Conservation (phyloP, 1,284 basidiomycete genomes). For the Trichosporon coremiiforme region DNA sequence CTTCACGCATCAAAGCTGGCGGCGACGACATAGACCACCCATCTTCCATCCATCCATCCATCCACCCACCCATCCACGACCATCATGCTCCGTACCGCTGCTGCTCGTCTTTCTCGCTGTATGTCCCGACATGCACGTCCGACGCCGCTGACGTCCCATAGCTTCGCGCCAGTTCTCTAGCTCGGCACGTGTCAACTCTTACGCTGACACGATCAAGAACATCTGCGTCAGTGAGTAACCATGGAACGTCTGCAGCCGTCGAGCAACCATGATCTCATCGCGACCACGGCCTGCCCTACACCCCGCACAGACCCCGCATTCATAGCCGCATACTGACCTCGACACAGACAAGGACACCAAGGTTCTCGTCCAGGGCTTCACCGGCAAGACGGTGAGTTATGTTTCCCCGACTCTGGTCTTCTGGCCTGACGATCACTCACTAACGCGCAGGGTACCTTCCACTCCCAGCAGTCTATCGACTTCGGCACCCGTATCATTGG, state of each 20-base stretch:
- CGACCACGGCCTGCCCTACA: not conserved
- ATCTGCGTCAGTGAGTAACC: conserved; percentile 67
- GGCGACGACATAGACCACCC: conserved; percentile 3
- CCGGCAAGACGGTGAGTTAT: conserved; percentile 86
- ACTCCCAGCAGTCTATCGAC: conserved; percentile 87
- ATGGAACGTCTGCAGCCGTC: not conserved
- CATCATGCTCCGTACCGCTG: conserved; percentile 35
- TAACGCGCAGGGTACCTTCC: conserved; percentile 85
- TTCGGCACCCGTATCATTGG: conserved; percentile 94
- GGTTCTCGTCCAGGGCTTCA: conserved; percentile 90
- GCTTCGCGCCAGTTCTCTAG: conserved; percentile 66
- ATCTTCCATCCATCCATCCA: conserved; percentile 19
- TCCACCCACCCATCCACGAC: conserved; percentile 19
- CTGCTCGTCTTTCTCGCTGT: conserved; percentile 38
- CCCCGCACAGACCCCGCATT: conserved; percentile 14
- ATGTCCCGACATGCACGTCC: too few relatives aligned
- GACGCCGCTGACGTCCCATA: conserved; percentile 21
- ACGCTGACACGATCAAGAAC: conserved; percentile 89
- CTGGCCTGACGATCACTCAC: conserved; percentile 13
- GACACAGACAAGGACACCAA: conserved; percentile 79
- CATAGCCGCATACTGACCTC: conserved; percentile 15
- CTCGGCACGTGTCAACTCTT: conserved; percentile 68
- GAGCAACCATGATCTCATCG: conserved; percentile 10
- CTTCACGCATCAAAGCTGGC: conserved; percentile 13
- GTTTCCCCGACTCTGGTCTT: conserved; percentile 26